Evolutionary conservation across 768 basidiomycete genomes (phyloP).

Genomic region (Cytidiella melzeri): DNA sequence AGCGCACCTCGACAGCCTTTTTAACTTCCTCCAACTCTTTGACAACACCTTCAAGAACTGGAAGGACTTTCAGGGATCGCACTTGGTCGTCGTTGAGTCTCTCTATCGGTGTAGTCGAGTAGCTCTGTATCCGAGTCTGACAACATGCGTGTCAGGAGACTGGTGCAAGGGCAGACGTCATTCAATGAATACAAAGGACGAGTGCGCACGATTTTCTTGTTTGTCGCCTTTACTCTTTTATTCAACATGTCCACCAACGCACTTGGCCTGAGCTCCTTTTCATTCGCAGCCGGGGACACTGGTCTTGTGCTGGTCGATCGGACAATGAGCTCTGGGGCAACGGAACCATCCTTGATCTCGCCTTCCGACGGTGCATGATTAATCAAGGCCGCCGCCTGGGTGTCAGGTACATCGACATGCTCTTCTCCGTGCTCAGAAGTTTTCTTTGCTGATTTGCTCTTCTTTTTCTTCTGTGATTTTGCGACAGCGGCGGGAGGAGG

Average conservation of each 20-base stretch:
- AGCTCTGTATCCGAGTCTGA: constrained; percentile 68
- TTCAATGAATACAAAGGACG: constrained; percentile 12
- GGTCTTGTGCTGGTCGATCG: constrained; percentile 22
- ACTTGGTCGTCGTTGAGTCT: constrained; percentile 89
- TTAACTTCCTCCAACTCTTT: constrained; percentile 83
- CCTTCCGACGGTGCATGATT: constrained; percentile 45
- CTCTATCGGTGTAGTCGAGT: constrained; percentile 58
- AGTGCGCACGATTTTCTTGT: constrained; percentile 75
- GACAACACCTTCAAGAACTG: constrained; percentile 68
- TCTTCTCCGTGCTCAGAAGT: constrained; percentile 40
- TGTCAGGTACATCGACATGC: constrained; percentile 40
- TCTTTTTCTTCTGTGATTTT: constrained; percentile 62
- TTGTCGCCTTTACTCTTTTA: constrained; percentile 70
- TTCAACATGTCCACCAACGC: constrained; percentile 73
- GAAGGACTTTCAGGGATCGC: constrained; percentile 62
- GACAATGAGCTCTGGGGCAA: constrained; percentile 41
- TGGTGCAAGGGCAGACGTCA: background rate
- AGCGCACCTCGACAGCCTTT: constrained; percentile 73
- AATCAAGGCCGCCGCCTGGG: constrained; percentile 36
- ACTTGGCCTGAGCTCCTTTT: constrained; percentile 40
- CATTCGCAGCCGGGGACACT: constrained; percentile 15
- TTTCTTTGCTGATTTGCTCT: constrained; percentile 43
- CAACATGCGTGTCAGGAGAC: background rate
- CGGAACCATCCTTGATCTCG: constrained; percentile 42
- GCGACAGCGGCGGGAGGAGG: constrained; percentile 53